Percentiles rank a stretch among this genome's conserved stretches.
Conservation (phyloP, 441 rosid genomes). For the Adansonia gregorii region DNA sequence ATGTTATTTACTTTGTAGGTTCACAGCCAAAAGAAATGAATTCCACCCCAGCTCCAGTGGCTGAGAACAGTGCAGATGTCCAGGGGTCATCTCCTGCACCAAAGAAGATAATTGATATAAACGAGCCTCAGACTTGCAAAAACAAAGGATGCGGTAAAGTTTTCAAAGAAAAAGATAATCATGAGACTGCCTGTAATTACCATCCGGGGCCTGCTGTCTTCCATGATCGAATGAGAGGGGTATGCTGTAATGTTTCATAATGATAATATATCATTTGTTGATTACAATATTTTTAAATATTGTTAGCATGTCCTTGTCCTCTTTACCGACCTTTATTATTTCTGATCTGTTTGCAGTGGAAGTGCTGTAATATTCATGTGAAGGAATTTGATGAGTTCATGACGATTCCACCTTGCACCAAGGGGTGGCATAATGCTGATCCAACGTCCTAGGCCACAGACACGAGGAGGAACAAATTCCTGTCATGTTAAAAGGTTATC, state of each 20-base stretch:
- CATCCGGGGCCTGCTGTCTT: conserved; percentile 97
- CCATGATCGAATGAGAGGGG: conserved; percentile 90
- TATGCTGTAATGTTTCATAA: conserved; percentile 26
- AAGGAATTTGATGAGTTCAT: conserved; percentile 97
- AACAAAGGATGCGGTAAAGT: conserved; percentile 80
- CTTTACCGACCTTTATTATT: background rate
- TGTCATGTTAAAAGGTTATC: background rate
- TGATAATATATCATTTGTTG: background rate
- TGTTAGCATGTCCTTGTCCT: background rate
- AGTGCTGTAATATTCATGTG: conserved; percentile 84
- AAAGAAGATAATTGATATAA: conserved; percentile 64
- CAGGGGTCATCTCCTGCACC: conserved; percentile 37
- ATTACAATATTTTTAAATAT: background rate
- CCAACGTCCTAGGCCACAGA: conserved; percentile 30
- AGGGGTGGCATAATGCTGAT: conserved; percentile 87
- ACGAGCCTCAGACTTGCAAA: conserved; percentile 77
- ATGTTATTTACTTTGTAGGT: conserved; percentile 43
- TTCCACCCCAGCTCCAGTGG: conserved; percentile 35
- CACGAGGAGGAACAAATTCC: background rate
- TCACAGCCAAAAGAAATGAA: conserved; percentile 52
- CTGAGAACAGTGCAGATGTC: conserved; percentile 38
- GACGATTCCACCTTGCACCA: conserved; percentile 84
- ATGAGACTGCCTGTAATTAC: conserved; percentile 74
- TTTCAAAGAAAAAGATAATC: conserved; percentile 88
- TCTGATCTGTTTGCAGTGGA: conserved; percentile 64